Conservation (phyloP, 805 yeast species). For the Candida krabiensis region DNA sequence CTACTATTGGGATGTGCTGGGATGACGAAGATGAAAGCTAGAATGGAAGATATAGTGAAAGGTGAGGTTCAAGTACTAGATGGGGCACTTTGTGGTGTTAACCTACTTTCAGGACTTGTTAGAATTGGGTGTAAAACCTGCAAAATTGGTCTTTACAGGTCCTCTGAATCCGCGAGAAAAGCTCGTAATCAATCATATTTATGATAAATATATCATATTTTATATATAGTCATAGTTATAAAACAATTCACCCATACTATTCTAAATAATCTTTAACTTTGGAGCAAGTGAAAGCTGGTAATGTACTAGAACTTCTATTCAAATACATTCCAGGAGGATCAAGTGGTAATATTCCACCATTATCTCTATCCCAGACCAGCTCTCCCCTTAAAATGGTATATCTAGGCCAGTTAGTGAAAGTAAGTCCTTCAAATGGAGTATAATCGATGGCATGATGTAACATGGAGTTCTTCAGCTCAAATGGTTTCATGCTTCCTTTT, state of each 20-base stretch:
- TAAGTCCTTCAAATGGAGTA: conserved; percentile 39
- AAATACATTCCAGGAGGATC: conserved; percentile 22
- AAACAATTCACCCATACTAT: too few species aligned
- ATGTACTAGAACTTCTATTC: conserved; percentile 25
- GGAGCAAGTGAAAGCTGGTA: conserved; percentile 13
- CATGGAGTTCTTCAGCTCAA: conserved; percentile 29
- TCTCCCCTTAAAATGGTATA: conserved; percentile 40
- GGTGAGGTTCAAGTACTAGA: neutral
- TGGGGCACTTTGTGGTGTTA: neutral
- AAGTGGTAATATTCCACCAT: conserved; percentile 16
- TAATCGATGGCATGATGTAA: conserved; percentile 38
- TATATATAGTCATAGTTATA: too few species aligned
- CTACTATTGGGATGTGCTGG: neutral
- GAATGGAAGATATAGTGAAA: neutral
- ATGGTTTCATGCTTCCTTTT: conserved; percentile 25
- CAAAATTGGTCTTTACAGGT: neutral
- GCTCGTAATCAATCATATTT: neutral
- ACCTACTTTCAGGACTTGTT: neutral
- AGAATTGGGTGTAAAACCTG: neutral
- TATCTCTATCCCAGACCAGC: conserved; percentile 32
- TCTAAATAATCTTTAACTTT: neutral
- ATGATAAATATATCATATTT: neutral
- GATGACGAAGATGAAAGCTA: neutral
- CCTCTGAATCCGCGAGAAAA: neutral
- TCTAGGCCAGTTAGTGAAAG: conserved; percentile 43